Evolutionary conservation across 169 alveolate genomes (phyloP), one percentile per base, ranked within the genome.

Genomic region (Plasmodium gallinaceum): DNA sequence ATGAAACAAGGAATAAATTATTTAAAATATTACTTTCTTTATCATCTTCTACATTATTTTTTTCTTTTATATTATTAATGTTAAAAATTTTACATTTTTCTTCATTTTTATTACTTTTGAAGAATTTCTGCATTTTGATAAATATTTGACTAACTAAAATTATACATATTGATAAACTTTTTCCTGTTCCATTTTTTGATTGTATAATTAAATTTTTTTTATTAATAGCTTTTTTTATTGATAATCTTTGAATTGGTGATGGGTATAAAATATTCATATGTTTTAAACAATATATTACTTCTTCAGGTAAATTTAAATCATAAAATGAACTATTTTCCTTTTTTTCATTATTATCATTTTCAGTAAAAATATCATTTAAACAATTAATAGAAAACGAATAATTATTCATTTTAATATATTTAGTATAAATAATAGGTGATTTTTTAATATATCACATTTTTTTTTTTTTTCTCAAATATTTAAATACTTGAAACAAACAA

Each of bases 131-230:
- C 64, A 80, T 45, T 70, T 51, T 80, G 5, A 1, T 12, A 8
- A 80, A 7, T 54, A 80, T 46, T 7, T 60, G 57, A 12, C 62
- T 16, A 4, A 54, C 46, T 16, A 61, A n/a, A 58, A 80, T 51
- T 52, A 80, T 80, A 20, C 90, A 80, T 18, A 80, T 48, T 16
- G 90, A 80, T 20, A 68, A 9, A 58, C 90, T 80, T 37, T 80
- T 80, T 0, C 90, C 90, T 10, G 90, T 80, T n/a, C 90, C 90
- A 58, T 80, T 80, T 18, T 51, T 80, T 8, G 90, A 66, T 20
- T 80, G 90, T 1, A 80, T 70, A 10, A 80, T 80, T 12, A 66
- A 24, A 58, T 66, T 65, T 26, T 45, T 52, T 61, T 51, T 80
- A 20, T 54, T 22, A 0, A 66, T 14, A 20, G 72, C 78, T 51